These are phyloP conservation scores for Fallopia convolvulus DNA, from an alignment of 148 eudicot species.

Conservation along the genomic window DNA sequence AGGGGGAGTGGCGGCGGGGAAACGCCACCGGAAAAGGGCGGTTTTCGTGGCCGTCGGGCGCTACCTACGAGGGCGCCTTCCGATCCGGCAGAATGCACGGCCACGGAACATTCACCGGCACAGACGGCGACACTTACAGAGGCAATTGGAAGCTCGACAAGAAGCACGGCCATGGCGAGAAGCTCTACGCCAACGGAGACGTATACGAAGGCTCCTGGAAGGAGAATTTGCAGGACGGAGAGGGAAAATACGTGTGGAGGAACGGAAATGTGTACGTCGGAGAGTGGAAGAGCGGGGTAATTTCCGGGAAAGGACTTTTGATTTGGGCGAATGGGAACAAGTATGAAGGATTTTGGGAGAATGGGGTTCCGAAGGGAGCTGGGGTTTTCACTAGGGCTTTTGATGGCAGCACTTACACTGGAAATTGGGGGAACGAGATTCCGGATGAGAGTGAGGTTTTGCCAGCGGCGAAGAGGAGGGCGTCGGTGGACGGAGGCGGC, in stretches of 20 bases:
- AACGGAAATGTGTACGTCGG: constrained; percentile 40
- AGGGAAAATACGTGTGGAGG: constrained; percentile 36
- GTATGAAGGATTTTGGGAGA: constrained; percentile 35
- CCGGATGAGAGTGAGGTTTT: background rate
- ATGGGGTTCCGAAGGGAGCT: constrained; percentile 30
- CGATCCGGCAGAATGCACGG: constrained; percentile 32
- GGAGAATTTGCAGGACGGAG: constrained; percentile 29
- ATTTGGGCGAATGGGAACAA: constrained; percentile 41
- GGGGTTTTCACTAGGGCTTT: constrained; percentile 25
- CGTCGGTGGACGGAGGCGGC: constrained; percentile 19
- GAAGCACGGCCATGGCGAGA: constrained; percentile 34
- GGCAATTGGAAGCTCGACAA: constrained; percentile 31
- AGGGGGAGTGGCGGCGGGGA: constrained; percentile 34
- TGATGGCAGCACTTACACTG: constrained; percentile 29
- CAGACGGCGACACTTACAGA: constrained; percentile 33
- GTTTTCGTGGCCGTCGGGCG: constrained; percentile 45
- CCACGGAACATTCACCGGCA: constrained; percentile 28
- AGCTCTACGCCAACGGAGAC: constrained; percentile 36
- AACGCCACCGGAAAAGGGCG: constrained; percentile 34
- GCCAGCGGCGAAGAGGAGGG: constrained; percentile 14
- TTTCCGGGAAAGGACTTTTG: constrained; percentile 34
- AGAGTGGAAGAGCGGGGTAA: constrained; percentile 35
- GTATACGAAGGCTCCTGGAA: constrained; percentile 30
- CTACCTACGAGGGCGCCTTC: constrained; percentile 38
- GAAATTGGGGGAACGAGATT: constrained; percentile 29